Percentiles rank a stretch among this genome's conserved stretches.
Conservation (phyloP, 176 grass and related monocot genomes). For the Oryza punctata region DNA sequence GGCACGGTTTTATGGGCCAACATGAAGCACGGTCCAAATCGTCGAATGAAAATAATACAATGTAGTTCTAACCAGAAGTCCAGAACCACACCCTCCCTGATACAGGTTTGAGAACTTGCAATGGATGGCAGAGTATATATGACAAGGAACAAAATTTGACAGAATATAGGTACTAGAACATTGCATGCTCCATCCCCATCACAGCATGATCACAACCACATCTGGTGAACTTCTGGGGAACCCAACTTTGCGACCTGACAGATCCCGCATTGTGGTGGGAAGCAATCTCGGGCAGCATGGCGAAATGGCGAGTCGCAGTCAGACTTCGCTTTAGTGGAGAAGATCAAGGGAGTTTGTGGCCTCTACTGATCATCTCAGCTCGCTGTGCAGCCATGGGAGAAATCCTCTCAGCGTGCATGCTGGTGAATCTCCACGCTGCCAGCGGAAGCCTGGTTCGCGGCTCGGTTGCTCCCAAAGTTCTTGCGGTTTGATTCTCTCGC, state of each 20-base stretch:
- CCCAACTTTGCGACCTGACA: too few relatives aligned
- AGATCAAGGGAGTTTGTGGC: background rate
- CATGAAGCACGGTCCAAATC: background rate
- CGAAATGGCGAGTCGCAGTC: too few relatives aligned
- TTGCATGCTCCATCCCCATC: background rate
- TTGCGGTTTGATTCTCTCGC: constrained; percentile 87
- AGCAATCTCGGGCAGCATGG: too few relatives aligned
- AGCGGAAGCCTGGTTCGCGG: constrained; percentile 81
- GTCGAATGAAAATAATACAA: background rate
- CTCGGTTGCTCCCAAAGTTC: constrained; percentile 90
- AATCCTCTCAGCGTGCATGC: constrained; percentile 12
- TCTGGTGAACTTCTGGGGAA: background rate
- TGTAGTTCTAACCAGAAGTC: too few relatives aligned
- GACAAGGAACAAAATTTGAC: background rate
- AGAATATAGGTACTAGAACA: background rate
- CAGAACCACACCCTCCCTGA: background rate
- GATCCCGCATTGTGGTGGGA: too few relatives aligned
- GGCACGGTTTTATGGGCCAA: background rate
- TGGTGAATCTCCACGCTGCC: constrained; percentile 73
- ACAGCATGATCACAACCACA: background rate
- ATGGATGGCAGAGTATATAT: background rate
- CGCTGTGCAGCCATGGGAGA: background rate
- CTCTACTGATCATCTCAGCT: background rate
- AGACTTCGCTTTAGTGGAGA: background rate
- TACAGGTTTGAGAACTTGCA: background rate